phyloP scores from a whole-genome alignment of 2,329 filamentous ascomycete genomes.

The Claviceps sorghi region DNA sequence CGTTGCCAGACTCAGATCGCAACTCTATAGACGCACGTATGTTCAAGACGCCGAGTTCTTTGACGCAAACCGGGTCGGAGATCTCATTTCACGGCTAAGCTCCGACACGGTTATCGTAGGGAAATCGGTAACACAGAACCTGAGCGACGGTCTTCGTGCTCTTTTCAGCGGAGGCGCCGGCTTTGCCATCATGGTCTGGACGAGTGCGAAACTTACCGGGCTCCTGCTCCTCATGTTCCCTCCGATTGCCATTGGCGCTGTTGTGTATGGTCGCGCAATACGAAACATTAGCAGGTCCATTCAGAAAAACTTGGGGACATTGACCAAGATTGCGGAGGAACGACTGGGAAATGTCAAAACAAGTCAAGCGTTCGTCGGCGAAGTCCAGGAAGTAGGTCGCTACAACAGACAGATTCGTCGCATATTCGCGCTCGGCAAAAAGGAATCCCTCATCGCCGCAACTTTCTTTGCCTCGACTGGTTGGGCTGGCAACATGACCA shows the following conservation, averaged over 20 bases:
- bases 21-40: conserved; percentile 82
- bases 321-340: conserved; percentile 97
- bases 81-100: conserved; percentile 86
- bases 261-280: conserved; percentile 81
- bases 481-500: conserved; percentile 91
- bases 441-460: conserved; percentile 75
- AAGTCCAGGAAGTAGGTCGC: conserved; percentile 74
- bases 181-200: conserved; percentile 88
- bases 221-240: conserved; percentile 79
- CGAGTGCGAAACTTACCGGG: conserved; percentile 78
- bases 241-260: conserved; percentile 76
- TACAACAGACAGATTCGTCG: conserved; percentile 88
- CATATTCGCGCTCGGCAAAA: conserved; percentile 79
- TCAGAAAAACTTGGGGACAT: conserved; percentile 78
- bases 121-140: conserved; percentile 95
- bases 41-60: conserved; percentile 99
- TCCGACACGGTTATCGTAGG: conserved; percentile 96
- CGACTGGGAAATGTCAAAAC: conserved; percentile 94
- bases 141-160: conserved; percentile 88
- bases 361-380: conserved; percentile 88
- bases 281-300: conserved; percentile 83
- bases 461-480: conserved; percentile 81
- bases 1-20: conserved; percentile 74
- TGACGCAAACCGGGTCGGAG: conserved; percentile 90
- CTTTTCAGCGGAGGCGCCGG: conserved; percentile 82